Evolutionary conservation across 140 eudicot genomes (phyloP).

Genomic region (Erigeron philadelphicus): DNA sequence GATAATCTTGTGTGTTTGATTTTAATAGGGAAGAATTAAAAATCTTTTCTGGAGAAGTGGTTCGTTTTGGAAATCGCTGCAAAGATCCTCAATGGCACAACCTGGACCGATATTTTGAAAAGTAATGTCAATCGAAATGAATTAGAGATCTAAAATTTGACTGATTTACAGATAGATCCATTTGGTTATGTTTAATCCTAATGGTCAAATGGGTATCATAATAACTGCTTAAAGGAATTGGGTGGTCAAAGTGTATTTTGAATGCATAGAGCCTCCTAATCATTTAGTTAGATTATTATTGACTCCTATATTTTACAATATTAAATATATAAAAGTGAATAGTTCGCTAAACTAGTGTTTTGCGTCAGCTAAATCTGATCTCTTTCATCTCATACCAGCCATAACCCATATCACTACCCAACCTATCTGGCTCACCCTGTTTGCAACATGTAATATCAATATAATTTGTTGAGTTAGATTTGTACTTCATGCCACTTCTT

Average conservation of each 20-base stretch:
- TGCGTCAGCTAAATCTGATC: not conserved
- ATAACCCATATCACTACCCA: not conserved
- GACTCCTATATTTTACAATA: not conserved
- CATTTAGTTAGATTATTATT: not conserved
- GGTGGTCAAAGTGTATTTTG: not conserved
- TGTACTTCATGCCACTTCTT: slow-evolving; percentile 20
- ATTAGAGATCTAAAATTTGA: not conserved
- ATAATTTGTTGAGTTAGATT: slow-evolving; percentile 14
- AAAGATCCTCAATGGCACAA: slow-evolving; percentile 99
- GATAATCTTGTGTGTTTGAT: slow-evolving; percentile 11
- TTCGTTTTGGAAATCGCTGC: slow-evolving; percentile 96
- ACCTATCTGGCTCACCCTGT: not conserved
- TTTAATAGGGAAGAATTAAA: slow-evolving; percentile 79
- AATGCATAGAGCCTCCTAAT: not conserved
- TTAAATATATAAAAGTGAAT: not conserved
- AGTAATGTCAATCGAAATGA: slow-evolving; percentile 40
- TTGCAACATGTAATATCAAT: slow-evolving; percentile 14
- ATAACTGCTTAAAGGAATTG: too few relatives aligned
- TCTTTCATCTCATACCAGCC: not conserved
- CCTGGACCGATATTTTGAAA: slow-evolving; percentile 91
- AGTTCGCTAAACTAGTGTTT: not conserved
- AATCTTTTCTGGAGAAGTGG: slow-evolving; percentile 82
- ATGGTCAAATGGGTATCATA: not conserved
- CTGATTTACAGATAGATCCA: not conserved
- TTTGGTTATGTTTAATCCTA: not conserved